Percentiles rank a stretch among this genome's conserved stretches.
These are phyloP conservation scores for Chenopodium formosanum DNA, from an alignment of 148 eudicot genomes.

Conservation along the genomic window DNA sequence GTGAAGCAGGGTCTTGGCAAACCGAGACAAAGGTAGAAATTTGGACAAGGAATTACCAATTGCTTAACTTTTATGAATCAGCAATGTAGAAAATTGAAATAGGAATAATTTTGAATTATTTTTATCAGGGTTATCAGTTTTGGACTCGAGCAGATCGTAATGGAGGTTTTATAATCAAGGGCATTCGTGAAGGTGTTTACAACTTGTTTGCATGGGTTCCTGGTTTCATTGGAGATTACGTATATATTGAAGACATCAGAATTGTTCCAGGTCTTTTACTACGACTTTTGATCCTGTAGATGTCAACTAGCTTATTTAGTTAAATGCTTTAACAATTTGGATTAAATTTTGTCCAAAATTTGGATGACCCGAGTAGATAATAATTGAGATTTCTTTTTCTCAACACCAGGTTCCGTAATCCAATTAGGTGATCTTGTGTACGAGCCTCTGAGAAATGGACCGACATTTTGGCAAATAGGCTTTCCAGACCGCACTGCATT, in stretches of 20 bases:
- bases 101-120: not conserved
- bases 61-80: not conserved
- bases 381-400: conserved; percentile 5
- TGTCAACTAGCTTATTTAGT: no score
- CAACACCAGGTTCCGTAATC: conserved; percentile 42
- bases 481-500: conserved; percentile 76
- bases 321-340: no score
- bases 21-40: conserved; percentile 41
- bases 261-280: conserved; percentile 31
- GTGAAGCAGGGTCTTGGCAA: conserved; percentile 50
- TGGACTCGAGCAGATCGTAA: conserved; percentile 43
- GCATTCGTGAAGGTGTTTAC: conserved; percentile 40
- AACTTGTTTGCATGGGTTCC: conserved; percentile 53
- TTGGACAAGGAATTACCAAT: no score
- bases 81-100: no score
- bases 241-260: conserved; percentile 19
- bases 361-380: not conserved
- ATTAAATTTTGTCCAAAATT: not conserved
- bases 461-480: conserved; percentile 86
- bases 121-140: conserved; percentile 48
- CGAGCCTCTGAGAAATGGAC: conserved; percentile 66
- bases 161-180: conserved; percentile 42
- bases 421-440: conserved; percentile 38
- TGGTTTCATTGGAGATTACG: conserved; percentile 53
- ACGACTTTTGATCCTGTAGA: not conserved